Base-by-base conservation (phyloP, 225 moss, liverwort and hornwort species). In the Pleurozium schreberi region DNA sequence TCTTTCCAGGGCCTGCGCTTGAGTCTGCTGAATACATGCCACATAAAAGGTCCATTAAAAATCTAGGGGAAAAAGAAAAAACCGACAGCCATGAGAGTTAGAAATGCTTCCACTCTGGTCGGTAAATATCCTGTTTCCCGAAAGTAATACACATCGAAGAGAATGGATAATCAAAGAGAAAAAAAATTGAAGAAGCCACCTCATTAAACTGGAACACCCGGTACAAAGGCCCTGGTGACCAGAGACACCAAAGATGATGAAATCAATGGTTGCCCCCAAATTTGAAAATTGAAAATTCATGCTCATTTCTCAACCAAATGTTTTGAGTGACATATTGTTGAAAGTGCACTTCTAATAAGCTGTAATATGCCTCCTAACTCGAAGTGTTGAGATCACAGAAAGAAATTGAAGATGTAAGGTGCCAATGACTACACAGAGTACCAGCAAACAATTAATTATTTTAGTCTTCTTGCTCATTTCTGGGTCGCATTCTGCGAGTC, bases 11-110 rank as follows among this genome's bases (percentile, higher is more conserved):
- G 90, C 90, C 81, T 96, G 94, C 55, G 92, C 93, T 90, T 96
- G 94, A 82, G 97, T 96, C 97, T 97, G 92, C 31, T 50, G 84
- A 90, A 80, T 31, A 63, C 59, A 86, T 67, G 76, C 61, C 85
- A 91, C 63, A 84, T 60, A 69, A 61, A 50, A 80, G 42, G 40
- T 34, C 40, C 26, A 67, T 85, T 45, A 49, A 40, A 73, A 65
- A 85, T 50, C 33, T 15, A 34, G 75, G 10, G 38, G 28, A 19
- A 36, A 45, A 50, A 50, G 28, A 14, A 58, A n/a, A 59, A 53
- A 60, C 62, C 61, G 43, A 81, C 42, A 50, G 49, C 43, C 75
- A 90, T 64, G 84, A 70, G 66, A 88, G 83, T 63, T 19, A 85
- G 67, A 75, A 68, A 68, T 18, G 42, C 40, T 68, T 81, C 67